Conservation (phyloP, 176 grass and related monocot genomes). For the Cenchrus americanus region DNA sequence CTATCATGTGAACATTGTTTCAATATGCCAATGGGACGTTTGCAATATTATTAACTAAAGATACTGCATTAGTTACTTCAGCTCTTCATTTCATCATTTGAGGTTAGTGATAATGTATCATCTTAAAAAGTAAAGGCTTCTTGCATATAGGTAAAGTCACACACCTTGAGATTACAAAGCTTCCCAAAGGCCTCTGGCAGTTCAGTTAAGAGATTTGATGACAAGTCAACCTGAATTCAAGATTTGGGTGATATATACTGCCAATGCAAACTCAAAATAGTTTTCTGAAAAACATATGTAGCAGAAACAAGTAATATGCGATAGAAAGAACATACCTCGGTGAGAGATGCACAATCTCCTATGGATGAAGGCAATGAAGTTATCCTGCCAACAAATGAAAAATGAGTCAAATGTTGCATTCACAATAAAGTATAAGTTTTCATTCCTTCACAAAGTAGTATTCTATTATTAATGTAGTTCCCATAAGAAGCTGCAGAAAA, state of each 20-base stretch:
- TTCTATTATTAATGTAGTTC: constrained; percentile 16
- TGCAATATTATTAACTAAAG: constrained; percentile 19
- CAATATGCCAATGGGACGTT: not conserved
- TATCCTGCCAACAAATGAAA: constrained; percentile 65
- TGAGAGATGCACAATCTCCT: constrained; percentile 80
- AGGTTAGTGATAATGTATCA: not conserved
- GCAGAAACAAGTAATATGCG: not conserved
- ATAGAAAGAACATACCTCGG: constrained; percentile 54
- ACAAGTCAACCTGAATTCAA: constrained; percentile 72
- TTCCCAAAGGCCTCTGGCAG: constrained; percentile 75
- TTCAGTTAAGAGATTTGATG: constrained; percentile 79
- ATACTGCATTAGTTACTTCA: not conserved
- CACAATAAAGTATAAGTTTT: not conserved
- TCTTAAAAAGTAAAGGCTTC: constrained; percentile 1
- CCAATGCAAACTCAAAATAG: constrained; percentile 10
- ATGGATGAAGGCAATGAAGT: constrained; percentile 71
- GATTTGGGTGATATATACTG: constrained; percentile 36
- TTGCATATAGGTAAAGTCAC: constrained; percentile 44
- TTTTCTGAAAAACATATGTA: constrained; percentile 17
- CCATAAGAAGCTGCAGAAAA: not conserved
- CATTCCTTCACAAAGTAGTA: constrained; percentile 25
- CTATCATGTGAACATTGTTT: not conserved
- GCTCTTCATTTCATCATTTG: constrained; percentile 4
- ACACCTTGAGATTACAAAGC: constrained; percentile 79
- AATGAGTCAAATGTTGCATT: constrained; percentile 20